These are phyloP conservation scores for Tetrahymena borealis DNA, from an alignment of 73 alveolate genomes.

Conservation along the genomic window DNA sequence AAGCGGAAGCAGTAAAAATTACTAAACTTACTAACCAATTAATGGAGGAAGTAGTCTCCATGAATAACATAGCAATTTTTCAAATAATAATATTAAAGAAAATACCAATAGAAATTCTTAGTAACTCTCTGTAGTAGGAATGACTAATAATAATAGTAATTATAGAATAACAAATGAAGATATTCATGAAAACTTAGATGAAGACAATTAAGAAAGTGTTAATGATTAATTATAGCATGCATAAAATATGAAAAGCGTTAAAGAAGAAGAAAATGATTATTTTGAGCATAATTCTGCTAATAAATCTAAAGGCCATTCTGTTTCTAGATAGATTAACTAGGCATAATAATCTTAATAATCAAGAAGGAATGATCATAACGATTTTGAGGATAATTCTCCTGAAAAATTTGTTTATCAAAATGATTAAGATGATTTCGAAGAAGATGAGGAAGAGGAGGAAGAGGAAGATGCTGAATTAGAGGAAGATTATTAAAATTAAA, in stretches of 20 bases:
- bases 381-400: background rate
- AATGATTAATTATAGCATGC: background rate
- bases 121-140: background rate
- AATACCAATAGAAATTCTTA: background rate
- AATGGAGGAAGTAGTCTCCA: background rate
- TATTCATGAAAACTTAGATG: background rate
- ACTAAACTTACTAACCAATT: background rate
- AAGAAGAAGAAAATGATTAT: background rate
- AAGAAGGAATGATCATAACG: background rate
- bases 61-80: background rate
- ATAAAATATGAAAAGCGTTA: background rate
- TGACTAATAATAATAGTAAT: background rate
- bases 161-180: background rate
- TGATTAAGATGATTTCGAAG: background rate
- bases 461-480: background rate
- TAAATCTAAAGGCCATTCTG: background rate
- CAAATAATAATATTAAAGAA: background rate
- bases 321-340: background rate
- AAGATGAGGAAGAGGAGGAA: background rate
- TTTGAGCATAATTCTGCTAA: background rate
- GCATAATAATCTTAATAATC: background rate
- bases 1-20: background rate
- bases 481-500: background rate
- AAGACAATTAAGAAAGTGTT: background rate
- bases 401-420: background rate